Percentiles rank a stretch among this genome's conserved stretches.
Evolutionary conservation across 768 basidiomycete genomes (phyloP).

Genomic region (Psilocybe tampanensis): DNA sequence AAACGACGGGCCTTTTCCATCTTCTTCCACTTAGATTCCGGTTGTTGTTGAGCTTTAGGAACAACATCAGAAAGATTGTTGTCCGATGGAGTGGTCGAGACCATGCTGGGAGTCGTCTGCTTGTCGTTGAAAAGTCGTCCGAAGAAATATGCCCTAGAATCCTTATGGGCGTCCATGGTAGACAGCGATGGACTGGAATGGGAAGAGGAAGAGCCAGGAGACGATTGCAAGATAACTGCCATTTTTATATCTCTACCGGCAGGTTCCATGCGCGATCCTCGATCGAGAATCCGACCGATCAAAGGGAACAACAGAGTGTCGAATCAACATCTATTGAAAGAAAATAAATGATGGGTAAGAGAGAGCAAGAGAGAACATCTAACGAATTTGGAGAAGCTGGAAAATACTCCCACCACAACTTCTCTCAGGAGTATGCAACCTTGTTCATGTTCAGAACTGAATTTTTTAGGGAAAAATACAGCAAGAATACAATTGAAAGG

Average conservation of each 20-base stretch:
- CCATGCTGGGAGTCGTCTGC: neutral
- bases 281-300: neutral
- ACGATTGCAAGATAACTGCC: neutral
- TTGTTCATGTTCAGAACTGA: too few relatives aligned
- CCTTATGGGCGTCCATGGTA: neutral
- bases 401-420: too few relatives aligned
- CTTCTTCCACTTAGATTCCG: neutral
- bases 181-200: neutral
- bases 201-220: neutral
- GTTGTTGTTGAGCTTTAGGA: neutral
- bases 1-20: neutral
- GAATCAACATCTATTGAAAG: too few relatives aligned
- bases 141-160: neutral
- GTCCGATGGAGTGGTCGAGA: neutral
- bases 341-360: too few relatives aligned
- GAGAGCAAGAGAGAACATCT: too few relatives aligned
- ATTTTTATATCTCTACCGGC: neutral
- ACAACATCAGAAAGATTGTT: neutral
- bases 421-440: too few relatives aligned
- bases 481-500: too few relatives aligned
- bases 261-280: neutral
- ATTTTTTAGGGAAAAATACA: too few relatives aligned
- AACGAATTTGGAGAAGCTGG: too few relatives aligned
- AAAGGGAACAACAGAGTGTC: too few relatives aligned
- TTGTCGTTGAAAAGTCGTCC: neutral